Evolutionary conservation across 1,284 basidiomycete species (phyloP), one percentile per base, ranked within the genome.

Genomic region (Kwoniella shivajii): DNA sequence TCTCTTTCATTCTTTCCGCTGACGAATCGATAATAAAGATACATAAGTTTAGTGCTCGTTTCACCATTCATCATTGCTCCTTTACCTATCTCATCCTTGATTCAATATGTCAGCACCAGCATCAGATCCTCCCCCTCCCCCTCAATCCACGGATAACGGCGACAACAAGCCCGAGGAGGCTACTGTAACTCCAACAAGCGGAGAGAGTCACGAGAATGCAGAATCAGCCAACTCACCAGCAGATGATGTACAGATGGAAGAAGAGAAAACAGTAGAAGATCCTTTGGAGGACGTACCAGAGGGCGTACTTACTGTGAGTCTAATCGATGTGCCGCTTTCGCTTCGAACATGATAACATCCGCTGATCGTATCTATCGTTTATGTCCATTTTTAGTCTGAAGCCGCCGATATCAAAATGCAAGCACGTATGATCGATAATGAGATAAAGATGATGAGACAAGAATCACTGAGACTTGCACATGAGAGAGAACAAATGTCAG

Each of bases 381-480:
- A 30, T n/a, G n/a, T n/a, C n/a, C 18, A 37, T 45, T 38, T 13
- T 7, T 39, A 83, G 31, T 78, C 89, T 45, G 83, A 80, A 56
- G 86, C 88, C 2, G 90, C 94, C 52, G 92, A 94, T 65, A 89
- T 96, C 64, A 76, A 86, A 60, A 91, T 91, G 57, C 85, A 92
- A 77, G 88, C 86, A 79, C 83, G 92, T 58, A 82, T 96, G 63
- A 90, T 97, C 68, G 93, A 97, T 61, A 96, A 95, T 71, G 93
- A 97, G 71, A 86, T 95, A 71, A 94, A 92, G 84, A 92, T 97
- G 67, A 94, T 97, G 89, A 85, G 89, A 65, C 94, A 92, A 63
- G 95, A 99, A 80, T 91, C 89, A 33, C 82, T 92, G 66, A 85
- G 95, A 55, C 79, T 99, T 57, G 87, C 89, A 70, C 95, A 99